Conservation (phyloP, 208 protist species). For the Acanthamoeba lenticulata region DNA sequence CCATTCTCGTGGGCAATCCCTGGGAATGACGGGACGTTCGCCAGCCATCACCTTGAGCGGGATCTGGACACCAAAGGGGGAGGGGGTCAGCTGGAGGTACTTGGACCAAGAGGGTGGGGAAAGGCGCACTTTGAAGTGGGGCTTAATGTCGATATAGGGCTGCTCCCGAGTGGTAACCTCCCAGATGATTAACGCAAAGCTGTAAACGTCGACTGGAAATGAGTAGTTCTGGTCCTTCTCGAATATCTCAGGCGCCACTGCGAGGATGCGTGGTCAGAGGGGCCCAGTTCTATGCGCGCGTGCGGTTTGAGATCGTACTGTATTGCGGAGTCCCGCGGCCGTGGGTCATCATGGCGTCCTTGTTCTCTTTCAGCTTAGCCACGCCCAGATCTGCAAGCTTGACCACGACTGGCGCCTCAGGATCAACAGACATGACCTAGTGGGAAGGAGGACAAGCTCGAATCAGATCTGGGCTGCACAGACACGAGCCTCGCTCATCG, state of each 20-base stretch:
- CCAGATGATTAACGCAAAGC: conserved; percentile 59
- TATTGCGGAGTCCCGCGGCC: conserved; percentile 52
- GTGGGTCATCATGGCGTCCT: conserved; percentile 20
- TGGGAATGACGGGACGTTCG: neutral
- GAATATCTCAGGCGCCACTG: conserved; percentile 62
- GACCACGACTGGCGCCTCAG: conserved; percentile 21
- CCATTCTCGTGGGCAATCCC: conserved; percentile 24
- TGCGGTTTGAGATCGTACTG: neutral
- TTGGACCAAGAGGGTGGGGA: neutral
- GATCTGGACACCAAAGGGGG: neutral
- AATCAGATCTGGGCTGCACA: neutral
- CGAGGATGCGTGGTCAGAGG: neutral
- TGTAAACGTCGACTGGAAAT: conserved; percentile 61
- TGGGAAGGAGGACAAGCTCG: neutral
- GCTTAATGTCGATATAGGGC: conserved; percentile 54
- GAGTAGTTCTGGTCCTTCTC: conserved; percentile 48
- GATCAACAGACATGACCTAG: conserved; percentile 29
- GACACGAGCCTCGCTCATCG: neutral
- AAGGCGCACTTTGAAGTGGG: conserved; percentile 36
- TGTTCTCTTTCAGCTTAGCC: conserved; percentile 38
- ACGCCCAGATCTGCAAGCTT: conserved; percentile 49
- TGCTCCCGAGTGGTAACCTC: conserved; percentile 29
- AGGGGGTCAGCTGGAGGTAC: neutral
- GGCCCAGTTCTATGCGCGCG: neutral
- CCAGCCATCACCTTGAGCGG: conserved; percentile 43